These are phyloP conservation scores for Spizellomyces punctatus DNA, from an alignment of 192 early-diverging fungal species.

Conservation along the genomic window DNA sequence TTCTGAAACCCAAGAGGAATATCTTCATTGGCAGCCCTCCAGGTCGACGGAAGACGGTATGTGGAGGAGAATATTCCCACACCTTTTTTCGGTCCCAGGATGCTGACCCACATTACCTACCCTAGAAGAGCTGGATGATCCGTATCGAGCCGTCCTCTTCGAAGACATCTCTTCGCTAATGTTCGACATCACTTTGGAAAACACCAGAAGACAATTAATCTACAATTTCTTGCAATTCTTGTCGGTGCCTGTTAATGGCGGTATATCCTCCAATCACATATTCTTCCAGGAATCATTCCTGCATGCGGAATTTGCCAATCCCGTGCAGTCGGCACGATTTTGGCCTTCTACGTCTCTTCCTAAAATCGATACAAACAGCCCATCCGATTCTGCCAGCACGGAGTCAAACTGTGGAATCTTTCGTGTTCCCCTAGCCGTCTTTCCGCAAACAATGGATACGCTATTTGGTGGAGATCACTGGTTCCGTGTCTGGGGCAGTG, in stretches of 20 bases:
- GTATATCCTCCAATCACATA: conserved; percentile 25
- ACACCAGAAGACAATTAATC: conserved; percentile 25
- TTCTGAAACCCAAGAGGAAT: conserved; percentile 30
- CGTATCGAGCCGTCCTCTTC: conserved; percentile 44
- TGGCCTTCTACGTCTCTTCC: conserved; percentile 17
- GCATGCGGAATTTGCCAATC: conserved; percentile 23
- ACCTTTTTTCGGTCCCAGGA: no score
- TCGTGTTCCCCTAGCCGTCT: conserved; percentile 16
- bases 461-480: conserved; percentile 3
- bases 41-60: conserved; percentile 11
- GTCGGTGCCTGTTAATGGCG: conserved; percentile 31
- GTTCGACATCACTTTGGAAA: conserved; percentile 26
- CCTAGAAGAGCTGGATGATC: conserved; percentile 31
- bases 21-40: conserved; percentile 33
- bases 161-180: conserved; percentile 39
- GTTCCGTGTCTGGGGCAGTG: neutral
- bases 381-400: neutral
- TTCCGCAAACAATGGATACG: conserved; percentile 13
- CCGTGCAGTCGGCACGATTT: conserved; percentile 12
- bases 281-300: conserved; percentile 31
- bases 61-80: neutral
- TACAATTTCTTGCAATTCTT: conserved; percentile 39
- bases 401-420: neutral
- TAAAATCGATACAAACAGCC: neutral
- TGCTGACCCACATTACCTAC: no score